These are phyloP conservation scores for Hortiboletus rubellus DNA, from an alignment of 1,284 basidiomycete genomes.

Conservation along the genomic window DNA sequence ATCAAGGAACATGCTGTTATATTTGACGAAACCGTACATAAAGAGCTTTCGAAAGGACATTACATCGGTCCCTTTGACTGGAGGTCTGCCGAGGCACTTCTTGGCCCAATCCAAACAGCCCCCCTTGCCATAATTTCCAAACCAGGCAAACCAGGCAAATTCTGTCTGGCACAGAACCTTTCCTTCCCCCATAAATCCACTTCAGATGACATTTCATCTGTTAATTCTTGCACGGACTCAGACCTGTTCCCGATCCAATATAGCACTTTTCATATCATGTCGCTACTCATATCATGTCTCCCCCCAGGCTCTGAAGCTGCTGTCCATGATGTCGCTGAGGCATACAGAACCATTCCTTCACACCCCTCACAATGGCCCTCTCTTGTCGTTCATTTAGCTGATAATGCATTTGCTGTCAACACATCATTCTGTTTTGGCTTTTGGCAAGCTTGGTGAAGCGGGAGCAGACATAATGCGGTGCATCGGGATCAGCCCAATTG, in stretches of 20 bases:
- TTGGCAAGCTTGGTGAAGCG: background rate
- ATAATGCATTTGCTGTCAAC: background rate
- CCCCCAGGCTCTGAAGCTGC: conserved; percentile 34
- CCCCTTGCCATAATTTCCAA: conserved; percentile 36
- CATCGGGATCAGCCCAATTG: background rate
- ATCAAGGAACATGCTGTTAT: background rate
- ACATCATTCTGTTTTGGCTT: background rate
- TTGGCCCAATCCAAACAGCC: conserved; percentile 36
- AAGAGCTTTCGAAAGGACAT: background rate
- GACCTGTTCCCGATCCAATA: background rate
- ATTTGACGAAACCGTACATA: background rate
- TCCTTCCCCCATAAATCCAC: conserved; percentile 15
- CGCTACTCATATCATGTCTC: conserved; percentile 26
- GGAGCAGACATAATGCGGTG: background rate
- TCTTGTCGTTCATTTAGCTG: conserved; percentile 23
- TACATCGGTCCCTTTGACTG: background rate
- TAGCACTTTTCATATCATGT: conserved; percentile 21
- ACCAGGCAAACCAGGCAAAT: conserved; percentile 26
- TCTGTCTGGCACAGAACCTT: background rate
- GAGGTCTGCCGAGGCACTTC: accelerated
- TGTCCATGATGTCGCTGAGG: conserved; percentile 21
- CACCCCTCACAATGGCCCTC: conserved; percentile 38
- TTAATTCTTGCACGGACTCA: conserved; percentile 40
- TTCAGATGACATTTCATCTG: conserved; percentile 19
- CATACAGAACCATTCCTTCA: conserved; percentile 38